phyloP scores from a whole-genome alignment of 1,139 yeast genomes.

The Candida sanyaensis region DNA sequence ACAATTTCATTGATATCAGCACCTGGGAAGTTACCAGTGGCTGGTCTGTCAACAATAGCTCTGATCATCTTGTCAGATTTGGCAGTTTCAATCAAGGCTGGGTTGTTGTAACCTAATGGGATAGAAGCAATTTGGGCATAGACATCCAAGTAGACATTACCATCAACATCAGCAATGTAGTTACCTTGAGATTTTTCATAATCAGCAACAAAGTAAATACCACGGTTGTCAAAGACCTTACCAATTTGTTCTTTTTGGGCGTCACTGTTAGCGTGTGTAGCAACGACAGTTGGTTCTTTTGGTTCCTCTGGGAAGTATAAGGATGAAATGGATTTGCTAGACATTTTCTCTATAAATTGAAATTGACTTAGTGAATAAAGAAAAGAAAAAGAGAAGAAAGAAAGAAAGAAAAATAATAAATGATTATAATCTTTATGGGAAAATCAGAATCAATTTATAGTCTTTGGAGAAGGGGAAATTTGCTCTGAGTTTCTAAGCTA shows the following conservation, averaged over 20 bases:
- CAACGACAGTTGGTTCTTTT: constrained; percentile 52
- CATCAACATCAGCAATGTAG: constrained; percentile 72
- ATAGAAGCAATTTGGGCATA: constrained; percentile 81
- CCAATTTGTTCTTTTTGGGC: constrained; percentile 48
- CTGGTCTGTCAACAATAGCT: constrained; percentile 76
- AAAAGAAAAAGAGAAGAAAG: neutral
- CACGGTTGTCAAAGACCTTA: constrained; percentile 62
- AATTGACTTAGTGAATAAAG: neutral
- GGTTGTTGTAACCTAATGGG: constrained; percentile 80
- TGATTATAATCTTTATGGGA: neutral
- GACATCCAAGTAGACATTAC: constrained; percentile 65
- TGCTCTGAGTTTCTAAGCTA: neutral
- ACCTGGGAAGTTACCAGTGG: constrained; percentile 75
- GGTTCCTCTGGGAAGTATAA: constrained; percentile 72
- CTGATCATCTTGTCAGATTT: constrained; percentile 63
- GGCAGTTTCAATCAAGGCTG: constrained; percentile 63
- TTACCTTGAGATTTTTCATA: constrained; percentile 70
- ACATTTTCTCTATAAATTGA: constrained; percentile 5
- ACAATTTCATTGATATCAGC: constrained; percentile 60
- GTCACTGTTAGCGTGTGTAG: constrained; percentile 52
- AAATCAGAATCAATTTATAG: constrained; percentile 1
- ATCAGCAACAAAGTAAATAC: constrained; percentile 69
- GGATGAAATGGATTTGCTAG: constrained; percentile 42
- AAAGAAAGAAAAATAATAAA: neutral
- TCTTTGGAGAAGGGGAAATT: neutral